Base-by-base conservation (phyloP, 2,329 filamentous ascomycete species). In the Pyricularia sp. region DNA sequence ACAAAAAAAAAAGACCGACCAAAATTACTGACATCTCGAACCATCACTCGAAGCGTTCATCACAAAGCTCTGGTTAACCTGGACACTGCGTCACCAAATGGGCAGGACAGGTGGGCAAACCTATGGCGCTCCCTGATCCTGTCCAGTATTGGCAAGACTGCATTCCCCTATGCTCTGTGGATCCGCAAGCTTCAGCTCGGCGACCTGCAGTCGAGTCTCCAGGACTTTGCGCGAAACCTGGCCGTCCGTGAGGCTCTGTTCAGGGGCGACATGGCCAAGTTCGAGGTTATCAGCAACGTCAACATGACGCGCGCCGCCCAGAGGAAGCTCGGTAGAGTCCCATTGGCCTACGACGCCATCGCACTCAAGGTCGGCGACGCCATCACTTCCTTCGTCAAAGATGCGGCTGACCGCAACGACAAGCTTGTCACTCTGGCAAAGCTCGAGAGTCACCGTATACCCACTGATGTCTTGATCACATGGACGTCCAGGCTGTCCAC, bases 151-250 rank as follows among this genome's bases (percentile, higher is more conserved):
- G 85, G 83, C 28, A 78, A 81, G 71, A 91, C 90, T 0, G 79
- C 86, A 23, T 90, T 88, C 71, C 89, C 90, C 0, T 93, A 93
- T 75, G 90, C 86, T 73, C 82, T 86, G 55, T 92, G 90, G 77
- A 85, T 92, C 69, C 86, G 84, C 69, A 81, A 83, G 30, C 80
- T 93, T 55, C 86, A 90, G 72, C 82, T 92, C 11, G 81, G 86
- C 68, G 86, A 90, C 73, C 80, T 92, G 0, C 78, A 80, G 12
- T 79, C 86, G 59, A 80, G 91, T 26, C 80, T 92, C 2, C 82
- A 85, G 11, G 85, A 89, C 69, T 80, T 85, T 50, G 70, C 71
- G 10, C 73, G 75, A 31, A 74, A 78, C 30, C 69, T 70, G 0
- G 61, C 68, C 3, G 70, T 77, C 36, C 73, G 76, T 17, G 69